These are phyloP conservation scores for Hymenoscyphus occultus DNA, from an alignment of 2,329 filamentous ascomycete genomes.

Conservation along the genomic window DNA sequence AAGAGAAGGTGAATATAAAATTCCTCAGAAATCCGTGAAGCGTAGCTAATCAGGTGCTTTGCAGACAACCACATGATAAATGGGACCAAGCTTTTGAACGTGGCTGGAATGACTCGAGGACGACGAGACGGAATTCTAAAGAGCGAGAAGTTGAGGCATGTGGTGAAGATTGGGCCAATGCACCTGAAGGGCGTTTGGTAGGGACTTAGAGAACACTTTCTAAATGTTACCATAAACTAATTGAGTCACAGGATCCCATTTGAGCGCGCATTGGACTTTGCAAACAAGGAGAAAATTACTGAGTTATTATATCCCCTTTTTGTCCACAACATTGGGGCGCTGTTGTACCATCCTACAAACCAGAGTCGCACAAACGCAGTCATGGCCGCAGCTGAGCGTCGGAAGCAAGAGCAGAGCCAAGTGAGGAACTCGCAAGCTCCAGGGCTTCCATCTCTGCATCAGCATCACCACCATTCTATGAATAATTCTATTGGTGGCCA, in stretches of 20 bases:
- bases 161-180: conserved; percentile 99
- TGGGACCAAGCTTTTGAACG: conserved; percentile 93
- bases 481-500: conserved; percentile 55
- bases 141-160: conserved; percentile 93
- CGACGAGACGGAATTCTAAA: conserved; percentile 94
- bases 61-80: conserved; percentile 99
- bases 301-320: conserved; percentile 93
- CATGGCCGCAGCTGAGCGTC: conserved; percentile 78
- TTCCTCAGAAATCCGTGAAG: conserved; percentile 1
- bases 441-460: conserved; percentile 67
- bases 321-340: conserved; percentile 91
- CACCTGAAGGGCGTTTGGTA: conserved; percentile 97
- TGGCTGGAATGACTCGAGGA: conserved; percentile 96
- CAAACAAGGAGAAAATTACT: conserved; percentile 99
- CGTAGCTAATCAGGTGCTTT: conserved; percentile 11
- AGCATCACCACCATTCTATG: conserved; percentile 62
- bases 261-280: conserved; percentile 94
- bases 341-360: conserved; percentile 92
- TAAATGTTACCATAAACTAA: conserved; percentile 18
- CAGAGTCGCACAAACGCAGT: conserved; percentile 78
- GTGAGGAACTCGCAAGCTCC: conserved; percentile 59
- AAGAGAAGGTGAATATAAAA: conserved; percentile 69
- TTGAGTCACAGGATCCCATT: conserved; percentile 77
- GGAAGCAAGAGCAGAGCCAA: conserved; percentile 67
- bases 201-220: conserved; percentile 39